Evolutionary conservation across 139 green algal genomes (phyloP), one percentile per base, ranked within the genome.

Genomic region (Mesotaenium endlicherianum): DNA sequence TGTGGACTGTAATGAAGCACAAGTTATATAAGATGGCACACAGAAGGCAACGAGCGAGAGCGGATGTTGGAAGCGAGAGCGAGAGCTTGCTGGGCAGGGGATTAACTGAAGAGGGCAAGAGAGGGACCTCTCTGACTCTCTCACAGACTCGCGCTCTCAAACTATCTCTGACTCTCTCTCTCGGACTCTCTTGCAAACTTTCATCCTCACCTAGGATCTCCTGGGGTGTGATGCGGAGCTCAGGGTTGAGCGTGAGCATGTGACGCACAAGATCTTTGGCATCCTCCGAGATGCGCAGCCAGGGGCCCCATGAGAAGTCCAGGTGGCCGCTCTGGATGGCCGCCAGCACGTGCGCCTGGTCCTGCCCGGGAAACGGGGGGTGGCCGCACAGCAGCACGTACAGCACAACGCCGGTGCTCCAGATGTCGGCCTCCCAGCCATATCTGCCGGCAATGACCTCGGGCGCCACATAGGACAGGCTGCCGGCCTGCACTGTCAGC

Each of bases 331-430:
- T 90, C 31, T 93, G 86, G 64, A 96, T 93, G n/a, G 71, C 58
- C 55, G 92, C 87, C 58, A 95, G 94, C 77, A 95, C 94, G 31
- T 44, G n/a, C 88, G 97, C 90, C 88, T 97, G 93, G 8, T 90
- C 94, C 50, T 94, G 91, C 36, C 93, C 94, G 86, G 93, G 96
- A 88, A 98, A 98, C 17, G 95, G 95, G 39, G 95, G 95, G 77
- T 92, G 92, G 30, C 95, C 95, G 41, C 85, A 92, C 55, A 98
- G 91, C 55, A 98, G 90, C 83, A 98, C 97, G 92, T 97, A 98
- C 39, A 98, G 88, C 58, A 98, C 97, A 2, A 98, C 92, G 31
- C 95, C 95, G 75, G 89, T 93, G 45, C 81, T 93, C 95, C 95
- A 98, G 44, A 98, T 93, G 90, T 98, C 95, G 0, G 92, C 92